A percentile compares a stretch with the other conserved stretches of the same genome.
phyloP scores from a whole-genome alignment of 768 basidiomycete species.

The Termitomyces sp. region DNA sequence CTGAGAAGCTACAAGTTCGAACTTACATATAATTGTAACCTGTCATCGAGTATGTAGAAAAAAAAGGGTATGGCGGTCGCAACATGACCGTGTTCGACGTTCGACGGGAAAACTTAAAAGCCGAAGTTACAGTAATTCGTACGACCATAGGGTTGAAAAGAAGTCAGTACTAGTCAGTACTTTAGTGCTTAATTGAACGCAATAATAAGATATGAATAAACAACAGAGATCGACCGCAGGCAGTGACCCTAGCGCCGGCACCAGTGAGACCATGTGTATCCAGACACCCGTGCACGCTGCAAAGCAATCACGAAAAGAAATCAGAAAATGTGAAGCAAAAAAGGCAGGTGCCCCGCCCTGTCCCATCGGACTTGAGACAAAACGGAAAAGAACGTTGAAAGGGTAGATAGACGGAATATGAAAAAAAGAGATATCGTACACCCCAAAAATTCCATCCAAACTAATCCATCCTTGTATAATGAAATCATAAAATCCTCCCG shows the following conservation, averaged over 20 bases:
- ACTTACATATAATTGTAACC: background rate
- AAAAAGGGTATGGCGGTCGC: conserved; percentile 12
- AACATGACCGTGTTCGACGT: background rate
- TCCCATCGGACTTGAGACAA: background rate
- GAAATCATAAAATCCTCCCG: background rate
- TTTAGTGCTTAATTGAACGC: background rate
- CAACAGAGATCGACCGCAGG: background rate
- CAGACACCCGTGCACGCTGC: conserved; percentile 1
- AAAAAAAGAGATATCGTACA: conserved; percentile 5
- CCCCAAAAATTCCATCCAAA: background rate
- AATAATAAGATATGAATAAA: conserved; percentile 8
- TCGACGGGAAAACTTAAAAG: background rate
- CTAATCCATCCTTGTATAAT: background rate
- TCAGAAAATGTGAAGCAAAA: background rate
- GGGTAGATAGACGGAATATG: background rate
- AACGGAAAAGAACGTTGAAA: background rate
- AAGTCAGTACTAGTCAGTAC: background rate
- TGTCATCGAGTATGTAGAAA: background rate
- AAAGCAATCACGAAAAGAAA: background rate
- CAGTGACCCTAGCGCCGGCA: background rate
- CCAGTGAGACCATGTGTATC: background rate
- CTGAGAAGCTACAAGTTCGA: too few species aligned
- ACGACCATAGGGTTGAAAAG: background rate
- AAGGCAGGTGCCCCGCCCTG: conserved; percentile 3
- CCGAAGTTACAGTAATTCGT: background rate